A percentile compares a stretch with the other conserved stretches of the same genome.
phyloP scores from a whole-genome alignment of 2,329 filamentous ascomycete genomes.

The Alternaria sp. region DNA sequence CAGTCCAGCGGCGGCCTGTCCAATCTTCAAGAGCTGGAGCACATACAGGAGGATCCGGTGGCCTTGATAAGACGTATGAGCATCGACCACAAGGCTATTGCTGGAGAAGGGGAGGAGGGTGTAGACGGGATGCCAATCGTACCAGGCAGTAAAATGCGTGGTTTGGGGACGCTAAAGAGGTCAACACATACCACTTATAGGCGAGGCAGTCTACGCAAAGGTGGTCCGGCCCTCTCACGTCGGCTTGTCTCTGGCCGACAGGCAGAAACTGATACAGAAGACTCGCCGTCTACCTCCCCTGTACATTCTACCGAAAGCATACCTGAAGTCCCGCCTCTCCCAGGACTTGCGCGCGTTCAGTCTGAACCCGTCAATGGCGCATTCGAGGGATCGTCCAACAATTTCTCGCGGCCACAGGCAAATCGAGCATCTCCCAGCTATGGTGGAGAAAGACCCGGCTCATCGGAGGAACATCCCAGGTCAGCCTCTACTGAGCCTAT shows the following conservation, averaged over 20 bases:
- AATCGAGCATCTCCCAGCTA: conserved; percentile 38
- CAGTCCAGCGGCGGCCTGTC: conserved; percentile 61
- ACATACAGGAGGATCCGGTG: conserved; percentile 81
- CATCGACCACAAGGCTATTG: conserved; percentile 57
- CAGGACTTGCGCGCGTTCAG: conserved; percentile 68
- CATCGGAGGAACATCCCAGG: conserved; percentile 36
- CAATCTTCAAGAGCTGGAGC: conserved; percentile 75
- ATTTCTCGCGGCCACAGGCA: conserved; percentile 67
- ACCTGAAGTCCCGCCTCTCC: conserved; percentile 49
- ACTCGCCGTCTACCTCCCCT: conserved; percentile 61
- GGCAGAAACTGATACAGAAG: conserved; percentile 68
- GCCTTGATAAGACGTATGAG: conserved; percentile 75
- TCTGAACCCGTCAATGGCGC: conserved; percentile 69
- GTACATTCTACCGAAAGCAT: conserved; percentile 43
- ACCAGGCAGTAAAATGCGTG: conserved; percentile 74
- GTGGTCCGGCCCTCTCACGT: conserved; percentile 78
- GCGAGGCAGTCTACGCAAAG: conserved; percentile 84
- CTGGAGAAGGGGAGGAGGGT: conserved; percentile 47
- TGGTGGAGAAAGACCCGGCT: conserved; percentile 32
- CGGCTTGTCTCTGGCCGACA: conserved; percentile 67
- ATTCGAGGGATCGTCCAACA: conserved; percentile 51
- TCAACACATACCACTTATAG: conserved; percentile 93
- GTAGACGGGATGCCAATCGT: conserved; percentile 74
- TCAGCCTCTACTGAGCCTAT: conserved; percentile 30
- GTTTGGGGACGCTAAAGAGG: conserved; percentile 81